phyloP scores from a whole-genome alignment of 257 asterid genomes.

The Solanum boliviense region DNA sequence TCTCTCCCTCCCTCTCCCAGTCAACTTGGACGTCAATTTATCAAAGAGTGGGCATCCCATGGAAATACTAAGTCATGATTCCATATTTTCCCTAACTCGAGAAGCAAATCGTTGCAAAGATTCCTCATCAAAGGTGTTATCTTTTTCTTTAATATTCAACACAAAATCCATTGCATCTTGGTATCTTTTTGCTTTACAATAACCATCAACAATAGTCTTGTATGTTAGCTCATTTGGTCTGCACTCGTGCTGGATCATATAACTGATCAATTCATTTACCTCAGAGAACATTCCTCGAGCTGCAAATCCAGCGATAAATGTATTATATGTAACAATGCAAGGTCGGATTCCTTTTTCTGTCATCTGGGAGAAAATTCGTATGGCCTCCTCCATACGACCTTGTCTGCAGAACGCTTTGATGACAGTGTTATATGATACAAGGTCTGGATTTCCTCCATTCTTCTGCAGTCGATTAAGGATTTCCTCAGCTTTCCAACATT shows the following conservation, averaged over 20 bases:
- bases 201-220: constrained; percentile 68
- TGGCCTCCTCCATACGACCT: constrained; percentile 86
- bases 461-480: constrained; percentile 53
- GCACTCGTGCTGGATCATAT: constrained; percentile 75
- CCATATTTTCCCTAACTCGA: constrained; percentile 61
- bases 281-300: constrained; percentile 56
- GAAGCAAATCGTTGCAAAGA: constrained; percentile 45
- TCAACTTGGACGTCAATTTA: neutral
- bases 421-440: constrained; percentile 85
- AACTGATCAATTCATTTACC: constrained; percentile 58
- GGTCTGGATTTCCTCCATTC: constrained; percentile 63
- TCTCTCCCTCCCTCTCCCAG: neutral
- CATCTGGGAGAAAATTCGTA: constrained; percentile 65
- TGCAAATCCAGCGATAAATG: constrained; percentile 78
- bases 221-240: constrained; percentile 82
- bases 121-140: constrained; percentile 32
- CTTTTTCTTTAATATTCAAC: constrained; percentile 41
- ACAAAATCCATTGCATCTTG: constrained; percentile 69
- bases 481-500: constrained; percentile 94
- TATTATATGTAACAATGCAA: constrained; percentile 75
- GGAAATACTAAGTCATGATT: constrained; percentile 8
- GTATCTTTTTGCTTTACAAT: constrained; percentile 60
- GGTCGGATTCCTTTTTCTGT: constrained; percentile 64
- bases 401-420: constrained; percentile 91
- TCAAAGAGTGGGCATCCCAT: neutral